phyloP scores from a whole-genome alignment of 2,329 filamentous ascomycete genomes.

The Colletotrichum sp. region DNA sequence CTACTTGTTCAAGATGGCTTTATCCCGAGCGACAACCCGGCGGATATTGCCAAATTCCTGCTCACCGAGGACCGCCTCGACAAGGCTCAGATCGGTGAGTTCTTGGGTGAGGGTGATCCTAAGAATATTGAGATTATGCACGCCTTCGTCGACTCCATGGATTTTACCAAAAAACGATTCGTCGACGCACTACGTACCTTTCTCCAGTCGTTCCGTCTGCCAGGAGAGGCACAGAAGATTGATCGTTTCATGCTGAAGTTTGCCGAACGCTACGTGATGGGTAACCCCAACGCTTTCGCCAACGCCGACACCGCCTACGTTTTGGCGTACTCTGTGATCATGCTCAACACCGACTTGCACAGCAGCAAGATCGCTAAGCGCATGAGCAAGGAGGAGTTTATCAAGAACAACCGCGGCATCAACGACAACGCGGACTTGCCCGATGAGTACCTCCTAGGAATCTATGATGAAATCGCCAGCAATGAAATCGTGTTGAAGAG shows the following conservation, averaged over 20 bases:
- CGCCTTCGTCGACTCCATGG: constrained; percentile 94
- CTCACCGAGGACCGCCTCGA: constrained; percentile 82
- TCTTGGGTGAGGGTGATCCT: constrained; percentile 89
- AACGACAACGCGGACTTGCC: constrained; percentile 95
- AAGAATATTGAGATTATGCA: constrained; percentile 91
- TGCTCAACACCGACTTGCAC: constrained; percentile 96
- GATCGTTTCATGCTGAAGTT: constrained; percentile 99
- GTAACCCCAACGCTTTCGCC: constrained; percentile 96
- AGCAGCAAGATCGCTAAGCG: constrained; percentile 82
- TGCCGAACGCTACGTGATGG: constrained; percentile 91
- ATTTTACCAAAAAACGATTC: constrained; percentile 89
- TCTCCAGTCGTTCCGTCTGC: constrained; percentile 91
- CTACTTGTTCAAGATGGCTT: constrained; percentile 84
- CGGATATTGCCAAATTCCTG: constrained; percentile 86
- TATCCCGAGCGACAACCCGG: constrained; percentile 77
- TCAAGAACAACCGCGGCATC: constrained; percentile 98
- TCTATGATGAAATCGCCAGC: constrained; percentile 88
- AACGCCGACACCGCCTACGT: constrained; percentile 99
- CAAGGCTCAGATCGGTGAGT: constrained; percentile 93
- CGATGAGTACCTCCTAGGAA: constrained; percentile 85
- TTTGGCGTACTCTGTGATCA: constrained; percentile 92
- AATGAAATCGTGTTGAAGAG: constrained; percentile 96
- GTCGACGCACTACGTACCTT: constrained; percentile 92
- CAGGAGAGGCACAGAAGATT: constrained; percentile 97
- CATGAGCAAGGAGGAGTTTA: constrained; percentile 97